Conservation (phyloP, 2,329 filamentous ascomycete species). For the Hypoxylon sp. region DNA sequence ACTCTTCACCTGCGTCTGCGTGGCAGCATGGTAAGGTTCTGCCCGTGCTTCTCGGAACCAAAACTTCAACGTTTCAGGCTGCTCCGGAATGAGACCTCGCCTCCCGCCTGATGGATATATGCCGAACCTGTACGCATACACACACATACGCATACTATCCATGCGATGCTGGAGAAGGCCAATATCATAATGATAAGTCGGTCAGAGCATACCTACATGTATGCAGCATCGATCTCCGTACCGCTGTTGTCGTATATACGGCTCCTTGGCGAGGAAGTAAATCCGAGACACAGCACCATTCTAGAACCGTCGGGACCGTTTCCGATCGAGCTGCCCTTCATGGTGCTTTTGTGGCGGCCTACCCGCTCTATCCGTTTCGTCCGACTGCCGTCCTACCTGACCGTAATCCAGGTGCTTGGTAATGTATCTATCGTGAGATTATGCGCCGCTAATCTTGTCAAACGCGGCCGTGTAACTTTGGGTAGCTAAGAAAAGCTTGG, state of each 20-base stretch:
- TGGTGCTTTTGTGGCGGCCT: constrained; percentile 29
- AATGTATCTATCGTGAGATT: constrained; percentile 8
- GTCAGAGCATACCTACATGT: constrained; percentile 9
- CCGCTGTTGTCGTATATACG: constrained; percentile 9
- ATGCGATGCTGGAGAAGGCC: constrained; percentile 3
- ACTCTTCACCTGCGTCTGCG: background rate
- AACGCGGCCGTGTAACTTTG: constrained; percentile 35
- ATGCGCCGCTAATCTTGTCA: constrained; percentile 41
- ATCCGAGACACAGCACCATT: constrained; percentile 25
- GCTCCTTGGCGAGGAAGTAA: constrained; percentile 18
- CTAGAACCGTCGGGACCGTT: constrained; percentile 22
- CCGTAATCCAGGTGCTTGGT: background rate
- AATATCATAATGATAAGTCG: constrained; percentile 7
- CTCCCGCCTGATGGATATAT: constrained; percentile 20
- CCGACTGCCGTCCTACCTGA: constrained; percentile 8
- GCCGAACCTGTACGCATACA: background rate
- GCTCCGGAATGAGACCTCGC: constrained; percentile 23
- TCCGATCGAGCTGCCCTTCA: constrained; percentile 26
- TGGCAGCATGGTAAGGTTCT: no score
- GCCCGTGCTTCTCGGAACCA: constrained; percentile 27
- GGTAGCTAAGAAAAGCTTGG: constrained; percentile 1
- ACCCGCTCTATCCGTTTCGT: constrained; percentile 25
- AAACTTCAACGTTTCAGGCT: constrained; percentile 14
- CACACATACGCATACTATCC: background rate
- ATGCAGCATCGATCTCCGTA: constrained; percentile 40